Conservation (phyloP, 768 basidiomycete species). For the Calocera viscosa region DNA sequence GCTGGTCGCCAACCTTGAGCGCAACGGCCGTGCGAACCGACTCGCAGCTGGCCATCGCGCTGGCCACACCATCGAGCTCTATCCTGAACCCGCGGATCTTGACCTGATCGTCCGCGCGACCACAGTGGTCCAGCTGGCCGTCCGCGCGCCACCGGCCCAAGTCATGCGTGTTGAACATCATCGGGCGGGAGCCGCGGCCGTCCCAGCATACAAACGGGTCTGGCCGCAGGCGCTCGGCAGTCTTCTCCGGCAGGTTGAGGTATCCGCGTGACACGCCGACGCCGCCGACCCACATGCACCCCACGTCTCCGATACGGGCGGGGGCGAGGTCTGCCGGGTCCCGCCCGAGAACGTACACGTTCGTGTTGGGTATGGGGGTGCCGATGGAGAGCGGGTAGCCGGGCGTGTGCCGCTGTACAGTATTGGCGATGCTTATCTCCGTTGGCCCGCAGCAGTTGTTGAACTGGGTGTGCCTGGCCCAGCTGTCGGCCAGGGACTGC, state of each 20-base stretch:
- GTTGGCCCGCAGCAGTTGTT: conserved; percentile 48
- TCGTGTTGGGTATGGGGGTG: conserved; percentile 41
- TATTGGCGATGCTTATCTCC: conserved; percentile 45
- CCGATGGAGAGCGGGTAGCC: conserved; percentile 39
- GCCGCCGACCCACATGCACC: conserved; percentile 53
- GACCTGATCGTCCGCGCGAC: conserved; percentile 50
- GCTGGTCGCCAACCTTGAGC: conserved; percentile 38
- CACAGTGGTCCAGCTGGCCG: conserved; percentile 45
- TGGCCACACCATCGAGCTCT: conserved; percentile 49
- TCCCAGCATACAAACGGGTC: conserved; percentile 36
- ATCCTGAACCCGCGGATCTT: conserved; percentile 56
- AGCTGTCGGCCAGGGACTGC: conserved; percentile 36
- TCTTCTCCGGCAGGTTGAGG: conserved; percentile 43
- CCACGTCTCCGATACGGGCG: conserved; percentile 28
- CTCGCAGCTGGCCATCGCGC: conserved; percentile 41
- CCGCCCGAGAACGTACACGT: conserved; percentile 27
- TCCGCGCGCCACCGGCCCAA: conserved; percentile 43
- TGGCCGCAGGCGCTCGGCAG: conserved; percentile 36
- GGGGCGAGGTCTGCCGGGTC: conserved; percentile 21
- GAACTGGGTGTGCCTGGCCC: conserved; percentile 35
- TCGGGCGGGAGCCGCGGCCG: conserved; percentile 8
- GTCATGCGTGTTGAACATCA: conserved; percentile 57
- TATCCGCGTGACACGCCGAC: conserved; percentile 46
- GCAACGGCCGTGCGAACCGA: conserved; percentile 39
- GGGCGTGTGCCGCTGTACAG: conserved; percentile 37